Percentiles rank a stretch among this genome's conserved stretches.
Conservation (phyloP, 2,329 filamentous ascomycete species). For the Aaosphaeria arxii region DNA sequence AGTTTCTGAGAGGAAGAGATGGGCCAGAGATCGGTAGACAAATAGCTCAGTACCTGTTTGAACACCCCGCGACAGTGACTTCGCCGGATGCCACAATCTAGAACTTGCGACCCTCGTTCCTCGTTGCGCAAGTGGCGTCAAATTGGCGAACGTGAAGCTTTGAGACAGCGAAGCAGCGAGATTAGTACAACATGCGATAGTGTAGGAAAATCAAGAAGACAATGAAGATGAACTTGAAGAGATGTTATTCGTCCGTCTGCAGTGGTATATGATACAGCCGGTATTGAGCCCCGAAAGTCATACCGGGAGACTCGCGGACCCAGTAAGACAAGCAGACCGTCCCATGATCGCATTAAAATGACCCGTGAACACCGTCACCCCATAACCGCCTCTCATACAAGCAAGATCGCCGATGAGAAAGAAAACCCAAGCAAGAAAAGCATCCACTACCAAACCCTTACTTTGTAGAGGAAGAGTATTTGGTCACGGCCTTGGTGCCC, state of each 20-base stretch:
- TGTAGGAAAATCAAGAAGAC: neutral
- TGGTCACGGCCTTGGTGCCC: constrained; percentile 99
- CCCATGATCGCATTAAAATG: constrained; percentile 53
- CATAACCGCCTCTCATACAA: constrained; percentile 35
- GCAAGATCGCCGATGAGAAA: constrained; percentile 45
- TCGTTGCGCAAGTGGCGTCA: too few relatives aligned
- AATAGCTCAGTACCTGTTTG: too few relatives aligned
- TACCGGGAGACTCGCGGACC: constrained; percentile 34
- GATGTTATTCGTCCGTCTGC: constrained; percentile 40
- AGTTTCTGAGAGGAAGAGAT: too few relatives aligned
- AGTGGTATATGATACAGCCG: constrained; percentile 43
- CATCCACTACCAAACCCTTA: constrained; percentile 57
- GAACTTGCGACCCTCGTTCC: too few relatives aligned
- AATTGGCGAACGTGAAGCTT: too few relatives aligned
- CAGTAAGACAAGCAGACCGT: constrained; percentile 42
- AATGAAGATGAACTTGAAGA: constrained; percentile 31
- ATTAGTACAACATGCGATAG: neutral
- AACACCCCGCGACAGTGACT: too few relatives aligned
- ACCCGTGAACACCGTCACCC: constrained; percentile 43
- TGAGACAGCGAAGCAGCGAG: too few relatives aligned
- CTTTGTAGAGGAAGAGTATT: constrained; percentile 99
- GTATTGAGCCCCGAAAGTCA: constrained; percentile 37
- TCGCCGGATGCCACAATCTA: too few relatives aligned
- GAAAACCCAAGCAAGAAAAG: constrained; percentile 52
- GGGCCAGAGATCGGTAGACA: too few relatives aligned